Conservation (phyloP, 805 yeast genomes). For the Myxozyma kluyveri region DNA sequence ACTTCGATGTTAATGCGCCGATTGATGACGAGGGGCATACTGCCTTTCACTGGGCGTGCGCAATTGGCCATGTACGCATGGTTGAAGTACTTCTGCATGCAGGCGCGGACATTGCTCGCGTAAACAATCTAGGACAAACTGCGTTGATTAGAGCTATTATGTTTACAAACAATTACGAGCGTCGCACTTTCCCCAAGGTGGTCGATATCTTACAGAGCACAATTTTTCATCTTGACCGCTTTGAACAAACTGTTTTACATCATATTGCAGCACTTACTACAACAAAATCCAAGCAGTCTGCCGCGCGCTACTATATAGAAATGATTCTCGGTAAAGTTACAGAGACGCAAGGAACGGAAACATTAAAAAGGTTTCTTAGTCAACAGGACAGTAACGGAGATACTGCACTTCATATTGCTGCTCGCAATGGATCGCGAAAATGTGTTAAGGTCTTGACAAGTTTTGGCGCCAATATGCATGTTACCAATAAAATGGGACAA, state of each 20-base stretch:
- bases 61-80: slow-evolving; percentile 81
- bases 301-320: slow-evolving; percentile 81
- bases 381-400: slow-evolving; percentile 82
- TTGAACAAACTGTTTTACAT: slow-evolving; percentile 73
- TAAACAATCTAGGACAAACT: slow-evolving; percentile 74
- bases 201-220: slow-evolving; percentile 74
- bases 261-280: slow-evolving; percentile 73
- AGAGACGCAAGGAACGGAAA: slow-evolving; percentile 59
- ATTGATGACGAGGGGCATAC: slow-evolving; percentile 95
- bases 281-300: slow-evolving; percentile 64
- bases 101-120: slow-evolving; percentile 65
- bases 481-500: slow-evolving; percentile 44
- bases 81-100: slow-evolving; percentile 70
- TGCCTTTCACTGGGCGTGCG: slow-evolving; percentile 95
- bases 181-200: slow-evolving; percentile 74
- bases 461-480: slow-evolving; percentile 48
- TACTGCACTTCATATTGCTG: slow-evolving; percentile 79
- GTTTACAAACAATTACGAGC: slow-evolving; percentile 83
- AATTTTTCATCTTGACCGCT: slow-evolving; percentile 72
- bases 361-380: slow-evolving; percentile 50
- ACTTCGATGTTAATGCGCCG: slow-evolving; percentile 68
- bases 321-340: slow-evolving; percentile 69
- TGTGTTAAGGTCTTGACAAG: slow-evolving; percentile 46
- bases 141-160: slow-evolving; percentile 81
- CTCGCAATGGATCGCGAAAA: slow-evolving; percentile 50